Evolutionary conservation across 2,329 filamentous ascomycete genomes (phyloP).

Genomic region (Erysiphe pulchra): DNA sequence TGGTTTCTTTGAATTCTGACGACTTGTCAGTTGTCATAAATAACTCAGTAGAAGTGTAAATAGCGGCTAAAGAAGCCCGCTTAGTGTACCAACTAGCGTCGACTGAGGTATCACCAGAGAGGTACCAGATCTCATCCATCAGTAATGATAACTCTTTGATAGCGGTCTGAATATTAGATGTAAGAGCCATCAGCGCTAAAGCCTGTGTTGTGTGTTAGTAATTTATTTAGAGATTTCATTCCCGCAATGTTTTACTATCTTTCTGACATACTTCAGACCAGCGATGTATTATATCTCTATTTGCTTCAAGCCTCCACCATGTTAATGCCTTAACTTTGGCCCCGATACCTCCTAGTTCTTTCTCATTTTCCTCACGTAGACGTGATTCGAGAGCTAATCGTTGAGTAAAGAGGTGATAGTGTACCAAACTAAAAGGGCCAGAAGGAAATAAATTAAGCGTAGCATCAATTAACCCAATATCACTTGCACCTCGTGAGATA

Average conservation of each 20-base stretch:
- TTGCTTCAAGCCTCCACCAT: conserved; percentile 53
- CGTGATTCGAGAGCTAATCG: conserved; percentile 18
- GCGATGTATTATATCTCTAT: conserved; percentile 41
- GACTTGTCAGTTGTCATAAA: conserved; percentile 85
- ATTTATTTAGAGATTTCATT: not conserved
- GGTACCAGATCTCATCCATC: conserved; percentile 77
- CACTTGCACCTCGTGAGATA: conserved; percentile 52
- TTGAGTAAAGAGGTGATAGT: conserved; percentile 47
- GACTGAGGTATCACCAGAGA: conserved; percentile 58
- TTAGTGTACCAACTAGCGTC: conserved; percentile 77
- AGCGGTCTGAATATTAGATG: conserved; percentile 48
- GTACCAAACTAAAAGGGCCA: conserved; percentile 59
- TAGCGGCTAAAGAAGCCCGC: conserved; percentile 30
- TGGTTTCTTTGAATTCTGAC: conserved; percentile 47
- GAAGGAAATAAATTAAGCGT: conserved; percentile 60
- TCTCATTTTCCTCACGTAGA: not conserved
- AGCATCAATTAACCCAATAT: conserved; percentile 68
- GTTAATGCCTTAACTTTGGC: conserved; percentile 44
- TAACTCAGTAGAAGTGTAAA: conserved; percentile 61
- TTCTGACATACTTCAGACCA: conserved; percentile 55
- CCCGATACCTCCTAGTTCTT: conserved; percentile 20
- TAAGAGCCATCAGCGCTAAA: conserved; percentile 71
- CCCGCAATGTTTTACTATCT: not conserved
- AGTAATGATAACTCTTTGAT: conserved; percentile 56
- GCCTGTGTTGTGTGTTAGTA: conserved; percentile 19